Evolutionary conservation across 331 rosid genomes (phyloP).

Genomic region (Pyrus hybrid): DNA sequence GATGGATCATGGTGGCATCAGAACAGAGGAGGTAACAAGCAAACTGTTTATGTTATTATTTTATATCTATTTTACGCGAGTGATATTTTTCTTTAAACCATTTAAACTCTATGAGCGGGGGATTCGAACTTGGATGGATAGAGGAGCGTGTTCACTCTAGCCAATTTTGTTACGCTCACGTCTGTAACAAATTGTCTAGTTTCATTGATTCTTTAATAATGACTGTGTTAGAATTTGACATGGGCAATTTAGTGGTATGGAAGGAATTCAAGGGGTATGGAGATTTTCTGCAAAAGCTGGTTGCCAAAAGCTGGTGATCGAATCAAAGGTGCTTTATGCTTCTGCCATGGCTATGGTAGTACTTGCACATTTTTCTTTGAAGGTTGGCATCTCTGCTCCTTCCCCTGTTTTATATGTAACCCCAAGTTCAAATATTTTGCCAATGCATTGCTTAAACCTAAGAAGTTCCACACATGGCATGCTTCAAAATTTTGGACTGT

Average conservation of each 20-base stretch:
- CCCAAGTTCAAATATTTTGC: background rate
- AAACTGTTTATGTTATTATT: background rate
- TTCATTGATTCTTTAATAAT: background rate
- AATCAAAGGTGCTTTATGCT: conserved; percentile 52
- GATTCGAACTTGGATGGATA: no score
- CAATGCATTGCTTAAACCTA: background rate
- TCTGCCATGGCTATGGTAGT: conserved; percentile 75
- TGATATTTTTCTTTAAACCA: no score
- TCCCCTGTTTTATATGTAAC: background rate
- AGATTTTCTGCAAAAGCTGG: conserved; percentile 79
- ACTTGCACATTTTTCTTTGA: conserved; percentile 84
- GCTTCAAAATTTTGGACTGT: conserved; percentile 8
- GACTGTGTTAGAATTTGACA: background rate
- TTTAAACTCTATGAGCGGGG: no score
- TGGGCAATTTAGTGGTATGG: conserved; percentile 39
- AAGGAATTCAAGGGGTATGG: conserved; percentile 60
- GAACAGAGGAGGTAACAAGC: conserved; percentile 53
- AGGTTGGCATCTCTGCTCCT: conserved; percentile 27
- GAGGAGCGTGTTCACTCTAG: no score
- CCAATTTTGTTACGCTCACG: no score
- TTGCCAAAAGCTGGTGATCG: conserved; percentile 38
- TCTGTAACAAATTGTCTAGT: background rate
- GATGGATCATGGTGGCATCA: conserved; percentile 60
- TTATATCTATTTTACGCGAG: no score
- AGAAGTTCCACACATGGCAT: background rate